A percentile compares a stretch with the other conserved stretches of the same genome.
phyloP scores from a whole-genome alignment of 768 basidiomycete species.

The Amanita exitialis region DNA sequence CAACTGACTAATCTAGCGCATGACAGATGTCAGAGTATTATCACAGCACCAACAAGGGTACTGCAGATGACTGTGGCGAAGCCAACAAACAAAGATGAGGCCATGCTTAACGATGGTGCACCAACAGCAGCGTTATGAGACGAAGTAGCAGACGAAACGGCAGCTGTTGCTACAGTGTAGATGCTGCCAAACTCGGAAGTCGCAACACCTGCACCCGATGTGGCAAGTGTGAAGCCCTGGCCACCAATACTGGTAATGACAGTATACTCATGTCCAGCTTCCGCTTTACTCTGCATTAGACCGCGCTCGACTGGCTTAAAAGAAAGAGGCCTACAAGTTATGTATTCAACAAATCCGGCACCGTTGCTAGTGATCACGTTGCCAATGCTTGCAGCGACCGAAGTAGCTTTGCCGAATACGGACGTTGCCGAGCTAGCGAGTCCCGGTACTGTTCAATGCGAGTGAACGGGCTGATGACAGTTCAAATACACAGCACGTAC shows the following conservation, averaged over 20 bases:
- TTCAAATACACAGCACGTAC: neutral
- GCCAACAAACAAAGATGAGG: conserved; percentile 21
- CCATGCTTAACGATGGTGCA: conserved; percentile 15
- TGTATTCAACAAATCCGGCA: conserved; percentile 22
- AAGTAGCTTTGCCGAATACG: conserved; percentile 10
- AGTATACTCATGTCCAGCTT: conserved; percentile 41
- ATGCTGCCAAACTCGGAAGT: conserved; percentile 45
- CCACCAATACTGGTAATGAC: conserved; percentile 52
- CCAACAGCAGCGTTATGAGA: conserved; percentile 16
- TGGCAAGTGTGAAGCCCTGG: conserved; percentile 48
- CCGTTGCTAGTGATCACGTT: conserved; percentile 21
- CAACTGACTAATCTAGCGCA: neutral
- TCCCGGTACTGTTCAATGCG: neutral
- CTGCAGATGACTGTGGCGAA: conserved; percentile 27
- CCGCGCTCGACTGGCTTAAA: neutral
- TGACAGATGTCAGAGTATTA: conserved; percentile 20
- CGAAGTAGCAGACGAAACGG: conserved; percentile 13
- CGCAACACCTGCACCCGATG: conserved; percentile 25
- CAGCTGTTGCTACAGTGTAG: conserved; percentile 39
- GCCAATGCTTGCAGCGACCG: conserved; percentile 15
- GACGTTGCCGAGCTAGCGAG: conserved; percentile 9
- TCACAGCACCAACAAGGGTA: conserved; percentile 28
- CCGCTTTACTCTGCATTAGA: conserved; percentile 26
- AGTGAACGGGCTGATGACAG: neutral
- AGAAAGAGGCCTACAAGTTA: conserved; percentile 27